Evolutionary conservation across 1,139 yeast species (phyloP).

Genomic region (Debaryomyces fabryi): DNA sequence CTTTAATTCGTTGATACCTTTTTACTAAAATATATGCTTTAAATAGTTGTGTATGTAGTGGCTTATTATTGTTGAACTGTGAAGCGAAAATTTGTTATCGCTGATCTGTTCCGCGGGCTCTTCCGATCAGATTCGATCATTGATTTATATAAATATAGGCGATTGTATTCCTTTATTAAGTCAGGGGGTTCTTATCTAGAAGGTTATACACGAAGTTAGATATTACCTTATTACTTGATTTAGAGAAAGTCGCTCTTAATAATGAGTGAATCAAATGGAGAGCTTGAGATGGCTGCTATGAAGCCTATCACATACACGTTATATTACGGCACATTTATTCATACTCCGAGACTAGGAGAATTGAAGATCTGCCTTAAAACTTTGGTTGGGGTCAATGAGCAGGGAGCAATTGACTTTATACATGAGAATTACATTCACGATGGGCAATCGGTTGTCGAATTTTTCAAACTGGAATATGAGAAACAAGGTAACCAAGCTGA

Average conservation of each 20-base stretch:
- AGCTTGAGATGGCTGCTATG: slow-evolving; percentile 16
- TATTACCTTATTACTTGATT: not conserved
- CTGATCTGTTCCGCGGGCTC: slow-evolving; percentile 4
- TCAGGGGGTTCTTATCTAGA: not conserved
- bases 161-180: not conserved
- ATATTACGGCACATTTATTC: slow-evolving; percentile 42
- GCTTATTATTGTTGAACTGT: not conserved
- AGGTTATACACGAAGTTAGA: not conserved
- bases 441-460: not conserved
- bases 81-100: not conserved
- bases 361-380: slow-evolving; percentile 33
- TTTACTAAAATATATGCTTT: slow-evolving; percentile 4
- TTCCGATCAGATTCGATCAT: not conserved
- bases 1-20: slow-evolving; percentile 10
- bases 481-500: slow-evolving; percentile 3
- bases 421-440: slow-evolving; percentile 16
- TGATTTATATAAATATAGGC: not conserved
- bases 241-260: not conserved
- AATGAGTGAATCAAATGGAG: not conserved
- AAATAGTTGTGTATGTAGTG: not conserved
- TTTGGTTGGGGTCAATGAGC: slow-evolving; percentile 34
- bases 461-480: slow-evolving; percentile 13
- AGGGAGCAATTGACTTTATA: slow-evolving; percentile 38
- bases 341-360: slow-evolving; percentile 34
- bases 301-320: slow-evolving; percentile 29